Base-by-base conservation (phyloP, 2,329 filamentous ascomycete genomes). In the Xylaria sp. region DNA sequence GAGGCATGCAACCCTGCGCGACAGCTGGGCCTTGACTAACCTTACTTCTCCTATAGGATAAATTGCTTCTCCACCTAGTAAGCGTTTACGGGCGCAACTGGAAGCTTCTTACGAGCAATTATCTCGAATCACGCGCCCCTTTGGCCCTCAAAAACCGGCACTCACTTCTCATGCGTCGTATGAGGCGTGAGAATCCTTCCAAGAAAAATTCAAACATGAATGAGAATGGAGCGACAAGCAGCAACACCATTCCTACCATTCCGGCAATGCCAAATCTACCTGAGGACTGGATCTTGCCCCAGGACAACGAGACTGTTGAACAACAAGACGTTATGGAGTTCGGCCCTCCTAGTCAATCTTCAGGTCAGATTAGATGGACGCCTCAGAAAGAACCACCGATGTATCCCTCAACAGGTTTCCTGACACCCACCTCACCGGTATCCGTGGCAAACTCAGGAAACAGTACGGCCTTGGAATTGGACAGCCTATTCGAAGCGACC, bases 41-140 rank as follows among this genome's bases (percentile, higher is more conserved):
- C 8, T 50, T 50, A 20, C 9, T 9, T 50, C 46, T 25, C 9
- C 2, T 25, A 50, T 23, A 50, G 46, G 46, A 50, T 5, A 50
- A 50, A 50, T 25, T 50, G 9, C 20, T 50, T 23, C 46, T 50
- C 9, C 46, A 50, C 10, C 46, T 50, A 50, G 46, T 50, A 50
- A 50, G 46, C 46, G 46, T 50, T 50, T 50, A 50, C 23, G 46
- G 46, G 46, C 46, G 46, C 20, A 50, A 50, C 20, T 50, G 46
- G 46, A 50, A 50, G 20, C 46, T 50, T 4, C 20, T 50, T 5
- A 50, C 20, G 20, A 50, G 20, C 18, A 23, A 25, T 10, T 50
- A 50, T 50, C 46, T 50, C 46, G 46, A 50, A 50, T 50, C 46
- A 50, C 46, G 46, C 46, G 46, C 46, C 8, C 46, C 46, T 20